Percentiles rank a stretch among this genome's conserved stretches.
Conservation (phyloP, 1,284 basidiomycete genomes). For the Coniferiporia sulphurascens region DNA sequence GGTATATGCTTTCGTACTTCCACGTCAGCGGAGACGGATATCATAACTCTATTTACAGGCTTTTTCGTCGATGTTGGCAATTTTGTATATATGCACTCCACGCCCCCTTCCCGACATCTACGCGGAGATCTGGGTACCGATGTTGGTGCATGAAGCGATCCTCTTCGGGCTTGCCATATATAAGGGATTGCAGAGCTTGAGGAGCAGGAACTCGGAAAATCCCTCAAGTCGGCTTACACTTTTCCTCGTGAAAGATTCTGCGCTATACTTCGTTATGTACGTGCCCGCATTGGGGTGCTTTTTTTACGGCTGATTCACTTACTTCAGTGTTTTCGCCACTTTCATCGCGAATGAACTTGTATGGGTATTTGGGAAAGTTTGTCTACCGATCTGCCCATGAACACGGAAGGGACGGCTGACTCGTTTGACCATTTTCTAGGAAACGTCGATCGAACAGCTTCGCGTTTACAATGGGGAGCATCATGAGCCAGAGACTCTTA, state of each 20-base stretch:
- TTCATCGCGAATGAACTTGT: slow-evolving; percentile 1
- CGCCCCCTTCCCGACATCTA: neutral
- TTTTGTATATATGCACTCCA: too few relatives aligned
- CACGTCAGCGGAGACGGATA: too few relatives aligned
- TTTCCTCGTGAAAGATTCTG: neutral
- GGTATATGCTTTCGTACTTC: neutral
- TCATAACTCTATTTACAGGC: too few relatives aligned
- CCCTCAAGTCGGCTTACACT: neutral
- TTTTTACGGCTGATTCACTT: too few relatives aligned
- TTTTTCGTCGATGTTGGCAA: too few relatives aligned
- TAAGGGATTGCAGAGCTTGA: neutral
- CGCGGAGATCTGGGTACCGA: neutral
- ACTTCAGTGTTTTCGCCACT: neutral
- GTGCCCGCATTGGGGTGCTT: neutral
- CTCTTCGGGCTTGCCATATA: neutral
- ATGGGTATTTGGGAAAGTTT: neutral
- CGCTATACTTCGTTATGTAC: neutral
- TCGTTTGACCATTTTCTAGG: neutral
- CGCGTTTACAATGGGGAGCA: neutral
- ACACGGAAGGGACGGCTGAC: neutral
- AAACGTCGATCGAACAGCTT: neutral
- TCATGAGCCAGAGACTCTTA: neutral
- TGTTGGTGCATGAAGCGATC: neutral
- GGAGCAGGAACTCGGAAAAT: neutral
- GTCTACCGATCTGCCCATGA: neutral